Percentiles rank a stretch among this genome's conserved stretches.
Conservation (phyloP, 2,329 filamentous ascomycete species). For the Ascocoryne sarcoides region DNA sequence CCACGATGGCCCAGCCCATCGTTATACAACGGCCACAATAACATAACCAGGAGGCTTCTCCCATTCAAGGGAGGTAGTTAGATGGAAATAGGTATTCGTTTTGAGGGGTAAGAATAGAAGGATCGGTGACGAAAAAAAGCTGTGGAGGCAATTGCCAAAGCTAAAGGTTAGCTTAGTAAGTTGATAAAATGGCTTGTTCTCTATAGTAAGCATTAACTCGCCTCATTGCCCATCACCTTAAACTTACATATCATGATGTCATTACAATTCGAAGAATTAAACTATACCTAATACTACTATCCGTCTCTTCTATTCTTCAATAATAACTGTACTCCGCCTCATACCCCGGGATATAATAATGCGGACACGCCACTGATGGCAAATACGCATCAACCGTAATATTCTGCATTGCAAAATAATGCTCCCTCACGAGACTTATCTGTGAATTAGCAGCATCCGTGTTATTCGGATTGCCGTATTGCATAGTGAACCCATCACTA, state of each 20-base stretch:
- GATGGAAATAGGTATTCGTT: too few relatives aligned
- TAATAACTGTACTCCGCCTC: constrained; percentile 16
- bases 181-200: too few relatives aligned
- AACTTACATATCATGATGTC: background rate
- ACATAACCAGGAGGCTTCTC: too few relatives aligned
- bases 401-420: constrained; percentile 34
- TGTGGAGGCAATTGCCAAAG: too few relatives aligned
- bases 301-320: background rate
- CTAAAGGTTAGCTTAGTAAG: too few relatives aligned
- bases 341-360: constrained; percentile 20
- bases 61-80: too few relatives aligned
- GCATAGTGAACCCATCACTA: constrained; percentile 36
- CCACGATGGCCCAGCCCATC: too few relatives aligned
- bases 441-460: constrained; percentile 30
- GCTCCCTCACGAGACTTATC: constrained; percentile 36
- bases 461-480: constrained; percentile 37
- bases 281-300: background rate
- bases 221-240: background rate
- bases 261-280: background rate
- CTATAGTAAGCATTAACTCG: too few relatives aligned
- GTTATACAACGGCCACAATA: too few relatives aligned
- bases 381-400: constrained; percentile 30
- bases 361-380: constrained; percentile 33
- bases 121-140: too few relatives aligned
- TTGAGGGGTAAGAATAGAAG: too few relatives aligned